Evolutionary conservation across 805 yeast genomes (phyloP), one percentile per base, ranked within the genome.

Genomic region (Suhomyces sp.): DNA sequence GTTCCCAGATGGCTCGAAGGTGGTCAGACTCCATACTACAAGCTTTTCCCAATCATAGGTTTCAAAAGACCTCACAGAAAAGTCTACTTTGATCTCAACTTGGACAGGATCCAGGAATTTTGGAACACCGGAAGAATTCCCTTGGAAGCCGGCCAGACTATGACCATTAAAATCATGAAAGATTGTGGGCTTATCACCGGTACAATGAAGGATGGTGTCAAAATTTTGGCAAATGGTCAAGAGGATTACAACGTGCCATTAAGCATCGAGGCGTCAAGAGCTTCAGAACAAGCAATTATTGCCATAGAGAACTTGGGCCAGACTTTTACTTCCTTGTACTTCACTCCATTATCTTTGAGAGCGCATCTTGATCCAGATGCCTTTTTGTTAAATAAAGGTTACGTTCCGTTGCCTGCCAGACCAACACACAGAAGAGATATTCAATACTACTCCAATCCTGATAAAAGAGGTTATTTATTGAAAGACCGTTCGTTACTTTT

Each of bases 1-100:
- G 93, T 93, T 27, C 93, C 91, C 51, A 82, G 87, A 53, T 89
- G 96, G 93, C 90, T 93, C 67, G 99, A 94, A 77, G 99, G 99
- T 83, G 98, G 99, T 67, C 99, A 94, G 68, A 94, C 98, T 1
- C 98, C 97, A 22, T 83, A 86, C 65, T 83, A 84, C 69, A 81
- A 87, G 69, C 74, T 87, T 59, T 84, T 89, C 71, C 96, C 97
- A 59, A 93, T 93, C 66, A 76, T 86, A 54, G 98, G 98, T 7
- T 91, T 91, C 75, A 83, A 81, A 61, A 82, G 89, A 66, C 81
- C 79, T 22, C 83, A 80, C 60, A 79, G 79, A 46, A 71, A 71
- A 53, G 78, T 78, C 12, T 72, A 82, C 59, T 72, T 75, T 47
- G 83, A 81, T 60, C 63, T 94, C 56, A 87, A 88, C 63, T 75